A percentile compares a stretch with the other conserved stretches of the same genome.
phyloP scores from a whole-genome alignment of 192 early-diverging fungal genomes.

The Backusella psychrophila region DNA sequence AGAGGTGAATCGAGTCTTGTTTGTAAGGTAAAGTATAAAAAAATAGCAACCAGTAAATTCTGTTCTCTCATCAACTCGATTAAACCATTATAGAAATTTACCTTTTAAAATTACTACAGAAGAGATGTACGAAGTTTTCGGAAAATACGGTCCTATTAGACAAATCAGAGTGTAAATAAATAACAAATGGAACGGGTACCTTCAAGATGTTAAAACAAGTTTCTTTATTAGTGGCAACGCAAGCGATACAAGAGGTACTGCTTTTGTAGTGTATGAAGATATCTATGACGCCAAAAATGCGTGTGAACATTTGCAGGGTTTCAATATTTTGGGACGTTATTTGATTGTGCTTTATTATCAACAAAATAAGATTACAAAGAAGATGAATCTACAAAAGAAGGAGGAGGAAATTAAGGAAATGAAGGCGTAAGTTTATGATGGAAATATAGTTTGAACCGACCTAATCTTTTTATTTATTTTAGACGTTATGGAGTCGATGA shows the following conservation, averaged over 20 bases:
- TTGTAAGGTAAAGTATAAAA: slow-evolving; percentile 62
- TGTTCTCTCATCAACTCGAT: not conserved
- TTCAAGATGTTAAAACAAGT: not conserved
- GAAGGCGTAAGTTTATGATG: slow-evolving; percentile 51
- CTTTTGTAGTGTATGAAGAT: slow-evolving; percentile 97
- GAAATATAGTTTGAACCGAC: too few species aligned
- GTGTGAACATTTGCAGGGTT: slow-evolving; percentile 93
- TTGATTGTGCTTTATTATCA: slow-evolving; percentile 93
- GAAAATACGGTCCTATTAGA: slow-evolving; percentile 92
- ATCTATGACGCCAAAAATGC: slow-evolving; percentile 98
- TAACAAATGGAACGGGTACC: not conserved
- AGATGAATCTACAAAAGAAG: slow-evolving; percentile 75
- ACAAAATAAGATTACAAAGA: slow-evolving; percentile 76
- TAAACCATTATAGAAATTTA: slow-evolving; percentile 63
- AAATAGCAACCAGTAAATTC: not conserved
- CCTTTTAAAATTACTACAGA: slow-evolving; percentile 96
- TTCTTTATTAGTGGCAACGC: slow-evolving; percentile 58
- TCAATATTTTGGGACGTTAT: slow-evolving; percentile 95
- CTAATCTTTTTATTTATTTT: not conserved
- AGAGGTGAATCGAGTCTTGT: slow-evolving; percentile 92
- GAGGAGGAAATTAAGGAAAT: slow-evolving; percentile 72
- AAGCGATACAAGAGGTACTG: slow-evolving; percentile 88
- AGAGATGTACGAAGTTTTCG: slow-evolving; percentile 98
- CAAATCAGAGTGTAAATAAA: slow-evolving; percentile 76
- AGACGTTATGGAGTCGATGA: slow-evolving; percentile 27